Evolutionary conservation across 805 yeast species (phyloP).

Genomic region (Cephaloascus albidus): DNA sequence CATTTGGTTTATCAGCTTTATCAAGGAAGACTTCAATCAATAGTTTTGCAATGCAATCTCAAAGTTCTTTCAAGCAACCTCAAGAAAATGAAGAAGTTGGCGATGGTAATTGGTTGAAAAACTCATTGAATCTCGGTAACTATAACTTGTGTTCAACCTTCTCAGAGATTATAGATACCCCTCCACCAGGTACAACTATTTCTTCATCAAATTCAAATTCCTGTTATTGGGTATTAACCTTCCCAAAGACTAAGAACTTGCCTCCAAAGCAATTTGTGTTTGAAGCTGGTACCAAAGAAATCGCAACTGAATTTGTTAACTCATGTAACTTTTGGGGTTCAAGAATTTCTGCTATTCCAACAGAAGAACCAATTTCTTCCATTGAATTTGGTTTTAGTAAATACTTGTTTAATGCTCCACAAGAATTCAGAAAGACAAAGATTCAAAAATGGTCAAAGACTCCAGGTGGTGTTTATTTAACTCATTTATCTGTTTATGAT

Average conservation of each 20-base stretch:
- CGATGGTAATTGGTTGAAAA: conserved; percentile 64
- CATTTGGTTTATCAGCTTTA: conserved; percentile 3
- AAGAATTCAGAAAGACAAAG: conserved; percentile 18
- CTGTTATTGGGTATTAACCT: conserved; percentile 42
- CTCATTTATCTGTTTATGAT: conserved; percentile 16
- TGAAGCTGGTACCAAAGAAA: conserved; percentile 56
- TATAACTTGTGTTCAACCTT: conserved; percentile 42
- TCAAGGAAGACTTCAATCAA: neutral
- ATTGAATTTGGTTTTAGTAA: conserved; percentile 77
- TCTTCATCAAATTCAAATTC: conserved; percentile 2
- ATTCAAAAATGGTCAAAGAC: conserved; percentile 34
- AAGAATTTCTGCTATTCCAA: conserved; percentile 72
- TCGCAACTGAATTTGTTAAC: conserved; percentile 61
- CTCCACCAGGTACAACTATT: neutral
- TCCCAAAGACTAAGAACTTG: conserved; percentile 34
- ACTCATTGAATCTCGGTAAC: conserved; percentile 47
- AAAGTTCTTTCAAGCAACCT: neutral
- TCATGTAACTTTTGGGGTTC: conserved; percentile 91
- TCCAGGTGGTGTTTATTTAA: conserved; percentile 30
- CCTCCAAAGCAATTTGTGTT: conserved; percentile 38
- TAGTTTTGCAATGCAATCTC: neutral
- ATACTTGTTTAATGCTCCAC: conserved; percentile 9
- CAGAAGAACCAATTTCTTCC: conserved; percentile 63
- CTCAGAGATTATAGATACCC: conserved; percentile 29
- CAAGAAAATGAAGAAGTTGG: conserved; percentile 21